These are phyloP conservation scores for Cercophora samala DNA, from an alignment of 495 filamentous ascomycete species.

Conservation along the genomic window DNA sequence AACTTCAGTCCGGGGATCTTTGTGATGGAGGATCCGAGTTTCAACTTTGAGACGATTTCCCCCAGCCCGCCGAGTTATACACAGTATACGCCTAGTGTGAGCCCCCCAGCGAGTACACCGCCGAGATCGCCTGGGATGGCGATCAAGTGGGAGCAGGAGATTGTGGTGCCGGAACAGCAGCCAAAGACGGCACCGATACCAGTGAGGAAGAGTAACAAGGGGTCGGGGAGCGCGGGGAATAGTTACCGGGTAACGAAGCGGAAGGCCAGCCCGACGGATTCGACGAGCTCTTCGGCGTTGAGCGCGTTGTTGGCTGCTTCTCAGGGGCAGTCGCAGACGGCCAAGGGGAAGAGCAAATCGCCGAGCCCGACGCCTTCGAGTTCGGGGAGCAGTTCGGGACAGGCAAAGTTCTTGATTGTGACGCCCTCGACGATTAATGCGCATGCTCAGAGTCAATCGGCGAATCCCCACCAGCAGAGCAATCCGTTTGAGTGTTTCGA, in stretches of 20 bases:
- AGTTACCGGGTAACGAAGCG: constrained; percentile 5
- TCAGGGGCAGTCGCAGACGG: constrained; percentile 18
- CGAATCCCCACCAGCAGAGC: constrained; percentile 26
- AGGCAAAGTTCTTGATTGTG: constrained; percentile 46
- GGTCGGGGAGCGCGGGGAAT: background rate
- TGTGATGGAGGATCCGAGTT: background rate
- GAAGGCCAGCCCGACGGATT: constrained; percentile 27
- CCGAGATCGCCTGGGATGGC: background rate
- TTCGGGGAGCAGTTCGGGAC: constrained; percentile 11
- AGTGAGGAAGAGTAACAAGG: background rate
- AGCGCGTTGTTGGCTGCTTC: background rate
- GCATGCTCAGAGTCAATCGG: constrained; percentile 24
- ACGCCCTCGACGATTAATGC: constrained; percentile 45
- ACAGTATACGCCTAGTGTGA: background rate
- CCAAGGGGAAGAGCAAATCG: constrained; percentile 9
- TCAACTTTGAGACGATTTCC: background rate
- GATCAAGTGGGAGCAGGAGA: constrained; percentile 7
- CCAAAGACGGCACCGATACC: constrained; percentile 5
- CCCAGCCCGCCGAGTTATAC: background rate
- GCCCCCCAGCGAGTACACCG: background rate
- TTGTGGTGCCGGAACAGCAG: background rate
- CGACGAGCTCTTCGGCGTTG: constrained; percentile 24
- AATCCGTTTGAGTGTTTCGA: constrained; percentile 51
- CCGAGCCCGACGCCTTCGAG: constrained; percentile 16
- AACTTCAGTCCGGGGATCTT: background rate